These are phyloP conservation scores for Oryza rufipogon DNA, from an alignment of 176 grass and related monocot species.

Conservation along the genomic window DNA sequence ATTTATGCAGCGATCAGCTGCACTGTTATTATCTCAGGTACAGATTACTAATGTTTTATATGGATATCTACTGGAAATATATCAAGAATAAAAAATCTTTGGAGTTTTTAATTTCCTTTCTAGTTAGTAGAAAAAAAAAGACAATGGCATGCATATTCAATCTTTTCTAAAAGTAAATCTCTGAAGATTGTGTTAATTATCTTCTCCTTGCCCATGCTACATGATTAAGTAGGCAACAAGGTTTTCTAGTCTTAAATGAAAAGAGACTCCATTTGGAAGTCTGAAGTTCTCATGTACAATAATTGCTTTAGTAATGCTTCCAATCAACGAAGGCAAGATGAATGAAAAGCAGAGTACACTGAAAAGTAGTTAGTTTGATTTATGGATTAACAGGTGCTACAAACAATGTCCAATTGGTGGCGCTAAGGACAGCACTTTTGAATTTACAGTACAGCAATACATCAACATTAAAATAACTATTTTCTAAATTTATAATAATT, in stretches of 20 bases:
- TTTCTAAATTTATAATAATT: background rate
- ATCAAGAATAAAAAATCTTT: background rate
- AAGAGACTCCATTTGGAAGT: background rate
- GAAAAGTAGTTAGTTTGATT: background rate
- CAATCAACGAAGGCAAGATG: background rate
- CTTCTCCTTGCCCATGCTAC: background rate
- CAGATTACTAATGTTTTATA: background rate
- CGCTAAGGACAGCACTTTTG: background rate
- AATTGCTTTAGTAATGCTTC: background rate
- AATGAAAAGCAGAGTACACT: background rate
- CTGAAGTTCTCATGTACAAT: slow-evolving; percentile 5
- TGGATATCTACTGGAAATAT: background rate
- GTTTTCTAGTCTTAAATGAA: background rate
- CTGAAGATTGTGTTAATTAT: background rate
- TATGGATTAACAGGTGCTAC: background rate
- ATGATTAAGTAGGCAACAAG: background rate
- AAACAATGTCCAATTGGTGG: background rate
- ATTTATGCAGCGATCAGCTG: background rate
- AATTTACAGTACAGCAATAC: background rate
- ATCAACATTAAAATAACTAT: background rate
- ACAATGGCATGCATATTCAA: background rate
- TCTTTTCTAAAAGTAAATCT: background rate
- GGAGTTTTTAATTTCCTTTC: background rate
- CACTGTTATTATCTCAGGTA: background rate
- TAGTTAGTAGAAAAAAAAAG: slow-evolving; percentile 18